Base-by-base conservation (phyloP, 2,329 filamentous ascomycete species). In the Colletotrichum euphorbiae region DNA sequence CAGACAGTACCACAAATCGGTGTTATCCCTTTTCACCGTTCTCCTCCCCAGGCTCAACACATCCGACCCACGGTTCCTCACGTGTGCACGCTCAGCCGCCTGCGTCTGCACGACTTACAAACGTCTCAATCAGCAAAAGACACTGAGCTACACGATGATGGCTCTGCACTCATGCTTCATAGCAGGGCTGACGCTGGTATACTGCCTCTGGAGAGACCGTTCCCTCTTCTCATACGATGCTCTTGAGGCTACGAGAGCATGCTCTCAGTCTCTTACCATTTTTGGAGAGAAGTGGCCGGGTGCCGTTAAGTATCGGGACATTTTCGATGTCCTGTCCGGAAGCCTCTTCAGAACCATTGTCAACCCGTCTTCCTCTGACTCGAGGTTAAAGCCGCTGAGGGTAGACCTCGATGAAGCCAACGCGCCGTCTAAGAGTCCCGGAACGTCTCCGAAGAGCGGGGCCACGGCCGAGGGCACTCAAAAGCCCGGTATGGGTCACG, bases 161-260 rank as follows among this genome's bases (percentile, higher is more conserved):
- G 74, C 75, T 0, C 69, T 77, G 12, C 76, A 77, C 62, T 73
- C 71, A 9, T 75, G 74, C 46, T 77, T 77, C 50, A 71, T 76
- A 1, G 75, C 74, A 0, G 75, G 75, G 0, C 62, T 77, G 28
- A 77, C 74, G 0, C 62, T 76, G 0, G 69, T 76, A 3, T 76
- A 76, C 69, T 76, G 75, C 51, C 50, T 76, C 3, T 76, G 75
- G 75, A 56, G 73, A 8, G 70, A 74, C 46, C 57, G 59, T 1
- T 45, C 61, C 0, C 69, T 75, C 21, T 75, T 74, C 42, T 71
- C 70, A 0, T 74, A 72, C 36, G 72, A 76, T 33, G 70, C 73
- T 0, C 68, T 75, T 6, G 74, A 76, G 21, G 72, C 74, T 6
- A 73, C 74, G 4, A 69, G 73, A 2, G 75, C 74, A 1, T 77